Evolutionary conservation across 805 yeast genomes (phyloP).

Genomic region (Torulaspora indica): DNA sequence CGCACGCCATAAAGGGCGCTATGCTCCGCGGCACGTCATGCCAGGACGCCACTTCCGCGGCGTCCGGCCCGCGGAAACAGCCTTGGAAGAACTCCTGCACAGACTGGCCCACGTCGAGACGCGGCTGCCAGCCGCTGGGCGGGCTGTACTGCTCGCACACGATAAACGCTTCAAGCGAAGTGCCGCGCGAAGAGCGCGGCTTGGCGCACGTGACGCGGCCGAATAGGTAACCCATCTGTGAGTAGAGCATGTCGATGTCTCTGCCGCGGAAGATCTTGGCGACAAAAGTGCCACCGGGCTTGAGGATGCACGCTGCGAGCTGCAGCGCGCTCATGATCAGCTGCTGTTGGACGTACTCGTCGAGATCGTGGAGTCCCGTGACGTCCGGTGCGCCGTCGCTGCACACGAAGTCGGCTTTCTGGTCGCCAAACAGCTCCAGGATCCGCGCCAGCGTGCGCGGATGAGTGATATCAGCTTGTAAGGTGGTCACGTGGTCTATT

Average conservation of each 20-base stretch:
- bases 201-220: slow-evolving; percentile 90
- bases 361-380: slow-evolving; percentile 93
- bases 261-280: slow-evolving; percentile 96
- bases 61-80: slow-evolving; percentile 37
- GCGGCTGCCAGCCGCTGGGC: slow-evolving; percentile 77
- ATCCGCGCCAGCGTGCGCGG: slow-evolving; percentile 80
- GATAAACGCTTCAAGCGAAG: slow-evolving; percentile 88
- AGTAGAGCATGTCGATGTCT: slow-evolving; percentile 87
- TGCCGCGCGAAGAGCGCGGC: slow-evolving; percentile 92
- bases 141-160: slow-evolving; percentile 89
- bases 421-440: slow-evolving; percentile 78
- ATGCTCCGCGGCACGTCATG: slow-evolving; percentile 43
- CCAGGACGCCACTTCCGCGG: slow-evolving; percentile 40
- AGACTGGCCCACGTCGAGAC: slow-evolving; percentile 49
- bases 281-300: slow-evolving; percentile 88
- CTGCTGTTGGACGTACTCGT: slow-evolving; percentile 96
- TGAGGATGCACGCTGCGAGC: slow-evolving; percentile 80
- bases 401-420: slow-evolving; percentile 91
- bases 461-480: slow-evolving; percentile 97
- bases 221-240: slow-evolving; percentile 84
- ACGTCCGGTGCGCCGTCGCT: slow-evolving; percentile 99
- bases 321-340: slow-evolving; percentile 86
- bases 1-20: slow-evolving; percentile 95
- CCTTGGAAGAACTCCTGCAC: slow-evolving; percentile 81
- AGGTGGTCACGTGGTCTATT: slow-evolving; percentile 78